Conservation (phyloP, 306 rosid genomes). For the Acacia confusa region DNA sequence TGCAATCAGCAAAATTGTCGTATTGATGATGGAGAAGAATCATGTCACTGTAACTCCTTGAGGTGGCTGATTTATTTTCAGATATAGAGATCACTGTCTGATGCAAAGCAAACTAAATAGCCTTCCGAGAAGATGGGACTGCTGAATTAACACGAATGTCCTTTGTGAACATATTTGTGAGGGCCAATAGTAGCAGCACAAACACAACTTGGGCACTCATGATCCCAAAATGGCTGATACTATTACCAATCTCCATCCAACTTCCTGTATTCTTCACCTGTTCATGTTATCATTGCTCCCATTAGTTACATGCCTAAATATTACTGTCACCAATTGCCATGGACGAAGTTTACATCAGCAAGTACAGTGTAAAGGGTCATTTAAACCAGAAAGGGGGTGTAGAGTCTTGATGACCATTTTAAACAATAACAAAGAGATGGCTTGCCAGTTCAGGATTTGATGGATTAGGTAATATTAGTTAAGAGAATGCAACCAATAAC, state of each 20-base stretch:
- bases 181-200: constrained; percentile 75
- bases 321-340: not conserved
- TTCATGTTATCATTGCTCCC: constrained; percentile 43
- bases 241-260: constrained; percentile 96
- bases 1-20: constrained; percentile 8
- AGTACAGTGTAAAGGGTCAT: not conserved
- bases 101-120: constrained; percentile 43
- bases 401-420: no score
- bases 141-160: constrained; percentile 54
- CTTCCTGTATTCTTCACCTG: constrained; percentile 90
- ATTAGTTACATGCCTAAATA: constrained; percentile 8
- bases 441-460: not conserved
- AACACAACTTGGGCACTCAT: constrained; percentile 93
- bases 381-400: not conserved
- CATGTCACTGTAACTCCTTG: not conserved
- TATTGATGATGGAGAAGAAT: constrained; percentile 12
- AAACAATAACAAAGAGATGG: not conserved
- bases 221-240: constrained; percentile 90
- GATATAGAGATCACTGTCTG: not conserved
- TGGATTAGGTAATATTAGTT: not conserved
- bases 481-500: not conserved
- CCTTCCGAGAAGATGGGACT: constrained; percentile 53
- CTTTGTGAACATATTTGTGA: constrained; percentile 73
- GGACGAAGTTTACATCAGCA: not conserved
- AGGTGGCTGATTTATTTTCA: no score